phyloP scores from a whole-genome alignment of 139 green algal species.

The Chlorella sp. region DNA sequence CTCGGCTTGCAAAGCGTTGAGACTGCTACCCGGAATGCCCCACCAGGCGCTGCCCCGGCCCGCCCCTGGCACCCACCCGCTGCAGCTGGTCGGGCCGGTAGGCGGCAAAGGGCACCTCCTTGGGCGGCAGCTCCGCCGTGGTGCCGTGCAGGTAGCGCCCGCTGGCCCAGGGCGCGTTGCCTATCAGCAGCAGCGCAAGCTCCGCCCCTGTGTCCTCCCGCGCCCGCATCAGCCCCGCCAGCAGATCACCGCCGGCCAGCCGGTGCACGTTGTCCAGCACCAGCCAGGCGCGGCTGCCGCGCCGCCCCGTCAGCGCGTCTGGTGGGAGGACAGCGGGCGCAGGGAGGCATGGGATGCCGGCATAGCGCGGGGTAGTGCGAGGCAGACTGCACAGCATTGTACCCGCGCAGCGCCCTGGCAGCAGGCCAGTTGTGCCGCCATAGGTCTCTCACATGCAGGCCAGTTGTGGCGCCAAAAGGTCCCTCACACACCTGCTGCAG shows the following conservation, averaged over 20 bases:
- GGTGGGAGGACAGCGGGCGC: background rate
- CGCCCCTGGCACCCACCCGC: conserved; percentile 16
- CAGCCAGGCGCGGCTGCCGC: conserved; percentile 2
- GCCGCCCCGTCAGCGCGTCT: background rate
- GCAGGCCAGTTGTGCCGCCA: too few species aligned
- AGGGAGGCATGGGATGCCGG: too few species aligned
- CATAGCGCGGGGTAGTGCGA: too few species aligned
- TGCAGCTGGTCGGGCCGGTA: conserved; percentile 35
- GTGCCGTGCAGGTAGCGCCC: conserved; percentile 39
- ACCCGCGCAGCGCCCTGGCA: background rate
- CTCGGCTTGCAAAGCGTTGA: too few species aligned
- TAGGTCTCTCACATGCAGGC: too few species aligned
- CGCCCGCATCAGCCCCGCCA: conserved; percentile 38
- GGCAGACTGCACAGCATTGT: too few species aligned
- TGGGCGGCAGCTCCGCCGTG: background rate
- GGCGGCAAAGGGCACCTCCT: conserved; percentile 32
- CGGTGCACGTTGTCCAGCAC: conserved; percentile 48
- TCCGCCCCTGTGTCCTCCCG: conserved; percentile 22
- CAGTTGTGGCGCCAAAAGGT: background rate
- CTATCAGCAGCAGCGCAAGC: conserved; percentile 43
- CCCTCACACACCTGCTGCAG: background rate
- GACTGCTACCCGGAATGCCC: background rate
- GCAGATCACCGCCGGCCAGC: conserved; percentile 35
- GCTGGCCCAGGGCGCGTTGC: conserved; percentile 32
- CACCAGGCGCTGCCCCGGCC: too few species aligned